Evolutionary conservation across 768 basidiomycete genomes (phyloP).

Genomic region (Tulasnella sp.): DNA sequence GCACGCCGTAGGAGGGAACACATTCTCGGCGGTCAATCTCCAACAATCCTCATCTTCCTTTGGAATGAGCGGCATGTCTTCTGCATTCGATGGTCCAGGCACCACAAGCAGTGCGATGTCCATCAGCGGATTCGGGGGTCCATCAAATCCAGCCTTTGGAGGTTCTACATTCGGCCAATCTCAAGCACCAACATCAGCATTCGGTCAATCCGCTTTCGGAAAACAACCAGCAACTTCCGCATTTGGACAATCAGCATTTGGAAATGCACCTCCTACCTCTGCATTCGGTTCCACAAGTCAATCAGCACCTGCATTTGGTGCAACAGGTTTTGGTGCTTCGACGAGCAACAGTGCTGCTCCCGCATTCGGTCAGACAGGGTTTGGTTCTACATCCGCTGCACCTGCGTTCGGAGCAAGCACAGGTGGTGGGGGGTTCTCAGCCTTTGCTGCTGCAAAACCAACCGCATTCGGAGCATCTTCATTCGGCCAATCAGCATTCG

Average conservation of each 20-base stretch:
- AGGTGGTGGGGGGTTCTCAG: constrained; percentile 21
- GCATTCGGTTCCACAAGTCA: constrained; percentile 25
- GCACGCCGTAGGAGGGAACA: constrained; percentile 34
- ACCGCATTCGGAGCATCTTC: constrained; percentile 21
- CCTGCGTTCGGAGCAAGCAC: constrained; percentile 26
- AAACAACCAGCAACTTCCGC: constrained; percentile 3
- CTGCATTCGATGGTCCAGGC: too few species aligned
- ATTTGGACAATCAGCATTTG: constrained; percentile 1
- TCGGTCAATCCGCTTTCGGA: constrained; percentile 23
- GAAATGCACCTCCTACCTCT: constrained; percentile 19
- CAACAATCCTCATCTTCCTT: constrained; percentile 22
- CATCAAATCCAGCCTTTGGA: constrained; percentile 19
- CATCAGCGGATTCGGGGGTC: not conserved
- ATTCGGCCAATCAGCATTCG: constrained; percentile 29
- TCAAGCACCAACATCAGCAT: constrained; percentile 23
- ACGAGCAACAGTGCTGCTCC: constrained; percentile 17
- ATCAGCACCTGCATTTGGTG: constrained; percentile 18
- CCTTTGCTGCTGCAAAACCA: constrained; percentile 21
- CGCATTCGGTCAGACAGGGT: constrained; percentile 19
- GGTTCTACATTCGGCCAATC: constrained; percentile 22
- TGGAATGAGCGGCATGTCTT: too few species aligned
- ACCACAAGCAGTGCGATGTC: too few species aligned
- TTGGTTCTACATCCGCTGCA: constrained; percentile 24
- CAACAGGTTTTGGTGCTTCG: constrained; percentile 15
- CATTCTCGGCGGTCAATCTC: constrained; percentile 17